Conservation (phyloP, 257 asterid species). For the Solanum bulbocastanum region DNA sequence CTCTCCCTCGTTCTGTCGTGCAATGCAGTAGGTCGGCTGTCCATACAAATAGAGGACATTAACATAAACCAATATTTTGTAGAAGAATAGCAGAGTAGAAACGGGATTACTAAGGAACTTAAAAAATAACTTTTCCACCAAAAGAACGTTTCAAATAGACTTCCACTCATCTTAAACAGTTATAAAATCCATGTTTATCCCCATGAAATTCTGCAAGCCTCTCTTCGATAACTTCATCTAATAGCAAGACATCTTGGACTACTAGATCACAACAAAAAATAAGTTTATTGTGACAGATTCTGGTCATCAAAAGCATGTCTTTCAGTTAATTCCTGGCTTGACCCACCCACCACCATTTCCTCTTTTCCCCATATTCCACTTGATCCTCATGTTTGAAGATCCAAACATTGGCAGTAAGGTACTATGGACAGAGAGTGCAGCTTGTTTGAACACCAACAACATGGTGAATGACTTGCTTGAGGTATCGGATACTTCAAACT, state of each 20-base stretch:
- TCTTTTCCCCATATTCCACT: background rate
- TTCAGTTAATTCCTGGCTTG: background rate
- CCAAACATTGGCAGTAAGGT: background rate
- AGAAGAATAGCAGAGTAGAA: background rate
- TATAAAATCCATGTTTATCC: background rate
- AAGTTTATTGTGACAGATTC: background rate
- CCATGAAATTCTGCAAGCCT: background rate
- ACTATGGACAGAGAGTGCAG: background rate
- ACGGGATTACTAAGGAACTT: background rate
- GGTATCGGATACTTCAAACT: background rate
- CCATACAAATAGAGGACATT: slow-evolving; percentile 5
- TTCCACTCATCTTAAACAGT: background rate
- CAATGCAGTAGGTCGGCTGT: slow-evolving; percentile 91
- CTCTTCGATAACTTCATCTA: background rate
- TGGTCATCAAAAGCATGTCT: background rate
- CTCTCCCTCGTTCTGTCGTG: slow-evolving; percentile 81
- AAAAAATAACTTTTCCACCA: background rate
- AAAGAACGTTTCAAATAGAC: background rate
- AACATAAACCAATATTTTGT: background rate
- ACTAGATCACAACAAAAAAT: background rate
- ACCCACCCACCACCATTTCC: background rate
- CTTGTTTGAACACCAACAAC: background rate
- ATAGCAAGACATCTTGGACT: background rate
- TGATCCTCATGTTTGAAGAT: background rate
- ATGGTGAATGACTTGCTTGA: background rate